Base-by-base conservation (phyloP, 768 basidiomycete species). In the Termitomyces sp. region DNA sequence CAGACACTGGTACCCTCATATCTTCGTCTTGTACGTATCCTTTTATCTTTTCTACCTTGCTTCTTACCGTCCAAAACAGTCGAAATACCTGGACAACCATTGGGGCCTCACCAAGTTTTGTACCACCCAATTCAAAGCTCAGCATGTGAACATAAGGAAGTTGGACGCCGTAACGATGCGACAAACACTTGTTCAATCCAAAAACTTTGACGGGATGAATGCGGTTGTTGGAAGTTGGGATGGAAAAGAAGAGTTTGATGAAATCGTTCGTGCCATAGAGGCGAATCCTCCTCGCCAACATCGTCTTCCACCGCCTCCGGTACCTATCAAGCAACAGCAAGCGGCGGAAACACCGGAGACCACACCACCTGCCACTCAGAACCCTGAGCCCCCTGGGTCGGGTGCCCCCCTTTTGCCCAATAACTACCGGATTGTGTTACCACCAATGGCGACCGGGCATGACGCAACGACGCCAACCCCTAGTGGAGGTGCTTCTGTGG, bases 31-130 rank as follows among this genome's bases (percentile, higher is more conserved):
- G 87, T 92, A 72, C 44, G 73, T 56, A 46, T 57, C 55, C 18
- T 34, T 32, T 26, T 32, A 14, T 56, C 2, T 41, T 29, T 26
- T 22, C 57, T n/a, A 24, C n/a, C 16, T 22, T 22, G 8, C 37
- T 18, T 7, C n/a, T 42, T n/a, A 42, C 5, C 54, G 48, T 49
- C 7, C n/a, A 29, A 24, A 58, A 52, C 42, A 53, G 92, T 78
- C 82, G 26, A 79, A 82, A 70, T 92, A 93, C 66, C 74, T 94
- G 9, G 79, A 84, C 58, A 88, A 94, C 65, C 80, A 89, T 65
- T 95, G 85, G 83, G 76, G 85, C 16, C 82, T 89, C 53, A 94
- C 94, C 26, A 96, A 95, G 68, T 95, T 93, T 72, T 92, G 94
- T 63, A 73, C 90, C 27, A 78, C 79, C 14, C 91, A 94, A 67